Evolutionary conservation across 331 rosid species (phyloP).

Genomic region (Quercus lobata): DNA sequence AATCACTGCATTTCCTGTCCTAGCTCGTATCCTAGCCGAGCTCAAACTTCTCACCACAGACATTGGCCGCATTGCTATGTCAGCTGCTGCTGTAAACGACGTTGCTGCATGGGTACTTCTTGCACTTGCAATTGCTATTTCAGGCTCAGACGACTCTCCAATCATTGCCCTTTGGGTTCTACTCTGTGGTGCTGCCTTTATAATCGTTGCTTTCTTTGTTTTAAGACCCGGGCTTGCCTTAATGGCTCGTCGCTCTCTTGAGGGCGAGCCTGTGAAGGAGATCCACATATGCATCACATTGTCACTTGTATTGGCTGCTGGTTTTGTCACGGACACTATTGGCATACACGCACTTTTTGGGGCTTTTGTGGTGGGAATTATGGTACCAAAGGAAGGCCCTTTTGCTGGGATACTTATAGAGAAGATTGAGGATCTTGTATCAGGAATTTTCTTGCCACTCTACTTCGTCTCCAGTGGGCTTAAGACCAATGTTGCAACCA

Average conservation of each 20-base stretch:
- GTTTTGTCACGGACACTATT: conserved; percentile 59
- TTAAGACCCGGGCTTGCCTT: conserved; percentile 33
- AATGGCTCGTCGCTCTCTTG: conserved; percentile 52
- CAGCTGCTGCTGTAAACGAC: conserved; percentile 76
- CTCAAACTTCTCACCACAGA: conserved; percentile 79
- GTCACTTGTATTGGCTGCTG: conserved; percentile 50
- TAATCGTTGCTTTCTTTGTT: conserved; percentile 22
- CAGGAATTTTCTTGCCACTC: conserved; percentile 57
- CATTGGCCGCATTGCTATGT: conserved; percentile 74
- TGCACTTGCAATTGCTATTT: conserved; percentile 67
- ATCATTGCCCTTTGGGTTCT: conserved; percentile 57
- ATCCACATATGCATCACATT: conserved; percentile 54
- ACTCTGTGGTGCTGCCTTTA: conserved; percentile 36
- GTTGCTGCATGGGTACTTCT: conserved; percentile 77
- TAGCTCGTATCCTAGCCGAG: conserved; percentile 78
- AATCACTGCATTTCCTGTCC: conserved; percentile 76
- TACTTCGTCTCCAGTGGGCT: conserved; percentile 74
- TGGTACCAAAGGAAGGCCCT: conserved; percentile 68
- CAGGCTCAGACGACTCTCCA: conserved; percentile 46
- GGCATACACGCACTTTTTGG: conserved; percentile 83
- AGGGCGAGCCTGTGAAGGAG: conserved; percentile 75
- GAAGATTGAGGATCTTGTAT: conserved; percentile 64
- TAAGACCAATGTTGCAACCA: conserved; percentile 67
- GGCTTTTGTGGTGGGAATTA: conserved; percentile 60
- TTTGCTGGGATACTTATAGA: conserved; percentile 59